Conservation (phyloP, 2,329 filamentous ascomycete species). For the Calcarisporium arbuscula region DNA sequence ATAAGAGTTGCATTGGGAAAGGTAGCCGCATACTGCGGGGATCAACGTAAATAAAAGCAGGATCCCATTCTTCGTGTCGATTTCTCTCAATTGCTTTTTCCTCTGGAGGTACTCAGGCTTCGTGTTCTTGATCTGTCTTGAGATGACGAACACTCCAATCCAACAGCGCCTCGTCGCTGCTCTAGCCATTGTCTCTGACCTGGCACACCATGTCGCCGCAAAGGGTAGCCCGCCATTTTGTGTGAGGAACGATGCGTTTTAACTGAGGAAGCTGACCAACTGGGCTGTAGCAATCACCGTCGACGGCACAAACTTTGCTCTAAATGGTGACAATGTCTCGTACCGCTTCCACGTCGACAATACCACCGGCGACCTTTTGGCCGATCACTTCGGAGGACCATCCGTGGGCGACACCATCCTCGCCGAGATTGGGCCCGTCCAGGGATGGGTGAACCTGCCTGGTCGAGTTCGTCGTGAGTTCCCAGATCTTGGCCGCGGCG, state of each 20-base stretch:
- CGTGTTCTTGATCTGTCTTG: too few species aligned
- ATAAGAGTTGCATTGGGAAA: too few species aligned
- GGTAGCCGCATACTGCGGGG: too few species aligned
- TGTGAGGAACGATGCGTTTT: too few species aligned
- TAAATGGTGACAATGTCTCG: conserved; percentile 50
- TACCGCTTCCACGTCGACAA: conserved; percentile 59
- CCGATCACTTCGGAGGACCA: conserved; percentile 55
- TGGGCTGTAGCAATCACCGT: conserved; percentile 40
- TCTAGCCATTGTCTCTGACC: conserved; percentile 4
- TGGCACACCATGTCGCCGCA: conserved; percentile 3
- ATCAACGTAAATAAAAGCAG: too few species aligned
- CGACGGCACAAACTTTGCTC: conserved; percentile 48
- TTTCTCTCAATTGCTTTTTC: too few species aligned
- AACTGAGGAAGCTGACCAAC: not conserved
- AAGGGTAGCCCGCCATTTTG: too few species aligned
- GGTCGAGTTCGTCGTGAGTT: conserved; percentile 54
- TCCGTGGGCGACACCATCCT: conserved; percentile 41
- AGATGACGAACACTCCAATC: too few species aligned
- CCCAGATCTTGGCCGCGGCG: conserved; percentile 57
- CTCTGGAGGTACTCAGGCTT: too few species aligned
- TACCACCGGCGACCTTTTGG: conserved; percentile 47
- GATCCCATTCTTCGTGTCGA: too few species aligned
- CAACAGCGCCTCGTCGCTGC: conserved; percentile 1
- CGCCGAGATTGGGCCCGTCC: conserved; percentile 24
- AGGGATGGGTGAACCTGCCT: conserved; percentile 48